A percentile compares a stretch with the other conserved stretches of the same genome.
phyloP scores from a whole-genome alignment of 2,329 filamentous ascomycete species.

The Calonectria montana region DNA sequence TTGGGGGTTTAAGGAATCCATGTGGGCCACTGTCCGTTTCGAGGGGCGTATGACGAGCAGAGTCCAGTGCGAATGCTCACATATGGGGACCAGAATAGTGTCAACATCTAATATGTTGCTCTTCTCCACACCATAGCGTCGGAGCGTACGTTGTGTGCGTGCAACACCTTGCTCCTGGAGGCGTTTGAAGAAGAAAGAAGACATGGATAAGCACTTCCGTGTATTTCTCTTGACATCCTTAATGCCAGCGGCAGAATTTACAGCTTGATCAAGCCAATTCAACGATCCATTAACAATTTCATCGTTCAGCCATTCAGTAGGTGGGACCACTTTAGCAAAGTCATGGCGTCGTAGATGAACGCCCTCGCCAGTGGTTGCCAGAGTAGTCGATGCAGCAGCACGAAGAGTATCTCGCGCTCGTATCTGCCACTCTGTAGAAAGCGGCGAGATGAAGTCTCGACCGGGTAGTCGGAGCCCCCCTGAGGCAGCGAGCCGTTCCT shows the following conservation, averaged over 20 bases:
- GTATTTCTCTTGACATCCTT: constrained; percentile 57
- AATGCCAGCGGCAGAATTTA: constrained; percentile 68
- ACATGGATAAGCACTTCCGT: constrained; percentile 72
- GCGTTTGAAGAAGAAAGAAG: constrained; percentile 73
- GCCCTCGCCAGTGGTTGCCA: constrained; percentile 62
- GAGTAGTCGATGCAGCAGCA: constrained; percentile 47
- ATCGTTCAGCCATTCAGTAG: constrained; percentile 78
- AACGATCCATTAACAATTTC: constrained; percentile 78
- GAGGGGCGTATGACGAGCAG: constrained; percentile 74
- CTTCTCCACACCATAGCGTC: constrained; percentile 67
- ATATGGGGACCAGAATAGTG: constrained; percentile 77
- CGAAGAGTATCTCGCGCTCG: constrained; percentile 47
- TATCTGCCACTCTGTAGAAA: constrained; percentile 43
- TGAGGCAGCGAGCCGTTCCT: constrained; percentile 45
- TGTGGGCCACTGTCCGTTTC: constrained; percentile 71
- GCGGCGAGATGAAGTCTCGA: constrained; percentile 40
- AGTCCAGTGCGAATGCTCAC: constrained; percentile 75
- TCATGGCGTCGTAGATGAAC: constrained; percentile 65
- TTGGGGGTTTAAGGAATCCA: constrained; percentile 70
- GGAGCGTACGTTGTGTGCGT: constrained; percentile 65
- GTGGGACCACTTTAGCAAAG: constrained; percentile 70
- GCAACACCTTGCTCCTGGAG: constrained; percentile 60
- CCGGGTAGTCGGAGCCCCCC: constrained; percentile 46
- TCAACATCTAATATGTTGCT: constrained; percentile 73
- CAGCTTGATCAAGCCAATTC: constrained; percentile 67